Conservation (phyloP, 2,329 filamentous ascomycete species). For the Exophiala sp. region DNA sequence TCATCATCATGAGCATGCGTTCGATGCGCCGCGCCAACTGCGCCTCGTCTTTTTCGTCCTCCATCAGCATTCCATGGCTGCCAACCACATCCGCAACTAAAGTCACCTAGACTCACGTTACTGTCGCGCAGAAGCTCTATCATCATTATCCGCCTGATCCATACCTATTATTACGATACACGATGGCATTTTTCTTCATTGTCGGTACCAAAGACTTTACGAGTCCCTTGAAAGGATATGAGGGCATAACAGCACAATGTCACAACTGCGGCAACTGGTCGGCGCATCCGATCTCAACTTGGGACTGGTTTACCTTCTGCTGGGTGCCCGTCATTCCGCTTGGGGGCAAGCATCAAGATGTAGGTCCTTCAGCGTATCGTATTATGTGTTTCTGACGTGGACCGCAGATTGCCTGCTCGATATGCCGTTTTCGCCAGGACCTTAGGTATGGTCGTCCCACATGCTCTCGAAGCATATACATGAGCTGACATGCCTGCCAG, state of each 20-base stretch:
- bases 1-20: no score
- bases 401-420: constrained; percentile 24
- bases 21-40: no score
- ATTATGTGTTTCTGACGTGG: constrained; percentile 2
- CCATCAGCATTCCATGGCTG: no score
- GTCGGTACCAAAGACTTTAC: constrained; percentile 41
- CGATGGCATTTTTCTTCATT: constrained; percentile 26
- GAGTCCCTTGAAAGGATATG: constrained; percentile 43
- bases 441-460: constrained; percentile 10
- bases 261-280: constrained; percentile 47
- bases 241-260: constrained; percentile 45
- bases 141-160: no score
- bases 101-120: no score
- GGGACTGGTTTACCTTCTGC: constrained; percentile 47
- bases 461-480: not conserved
- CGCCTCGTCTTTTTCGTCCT: no score
- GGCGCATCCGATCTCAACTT: constrained; percentile 43
- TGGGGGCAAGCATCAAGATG: constrained; percentile 32
- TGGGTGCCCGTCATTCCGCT: constrained; percentile 39
- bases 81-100: no score
- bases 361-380: constrained; percentile 3
- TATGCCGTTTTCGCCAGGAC: constrained; percentile 28
- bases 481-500: constrained; percentile 2
- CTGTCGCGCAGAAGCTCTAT: no score
- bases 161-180: not conserved